Conservation (phyloP, 768 basidiomycete species). For the Leccinum truebloodii region DNA sequence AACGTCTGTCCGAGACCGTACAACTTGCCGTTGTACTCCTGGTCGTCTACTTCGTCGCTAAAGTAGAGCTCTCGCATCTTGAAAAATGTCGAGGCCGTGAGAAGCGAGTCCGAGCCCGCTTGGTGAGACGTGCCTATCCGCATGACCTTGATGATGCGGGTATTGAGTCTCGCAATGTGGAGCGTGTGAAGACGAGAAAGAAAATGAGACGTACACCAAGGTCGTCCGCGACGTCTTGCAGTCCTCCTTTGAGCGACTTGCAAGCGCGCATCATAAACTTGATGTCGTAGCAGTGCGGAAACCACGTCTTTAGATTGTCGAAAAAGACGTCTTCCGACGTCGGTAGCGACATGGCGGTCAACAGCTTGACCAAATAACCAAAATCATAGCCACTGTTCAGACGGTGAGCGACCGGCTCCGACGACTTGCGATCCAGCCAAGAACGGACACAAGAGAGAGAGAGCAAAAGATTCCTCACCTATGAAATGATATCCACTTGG, state of each 20-base stretch:
- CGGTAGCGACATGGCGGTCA: slow-evolving; percentile 84
- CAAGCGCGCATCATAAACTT: slow-evolving; percentile 92
- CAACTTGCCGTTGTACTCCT: slow-evolving; percentile 78
- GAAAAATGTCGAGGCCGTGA: slow-evolving; percentile 95
- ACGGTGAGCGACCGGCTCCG: slow-evolving; percentile 4
- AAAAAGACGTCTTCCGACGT: slow-evolving; percentile 90
- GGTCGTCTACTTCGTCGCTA: slow-evolving; percentile 83
- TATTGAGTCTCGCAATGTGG: not conserved
- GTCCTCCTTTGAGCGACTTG: slow-evolving; percentile 79
- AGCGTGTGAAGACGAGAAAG: not conserved
- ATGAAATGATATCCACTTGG: slow-evolving; percentile 97
- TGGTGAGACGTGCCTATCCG: slow-evolving; percentile 92
- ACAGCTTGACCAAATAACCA: slow-evolving; percentile 94
- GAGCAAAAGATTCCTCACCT: slow-evolving; percentile 56
- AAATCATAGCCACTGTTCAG: slow-evolving; percentile 91
- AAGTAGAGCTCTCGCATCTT: slow-evolving; percentile 94
- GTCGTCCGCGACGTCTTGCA: slow-evolving; percentile 96
- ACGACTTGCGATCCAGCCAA: not conserved
- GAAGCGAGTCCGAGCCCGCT: slow-evolving; percentile 94
- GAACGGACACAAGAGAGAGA: not conserved
- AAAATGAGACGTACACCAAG: slow-evolving; percentile 70
- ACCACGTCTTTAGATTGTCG: slow-evolving; percentile 84
- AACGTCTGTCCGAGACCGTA: slow-evolving; percentile 85
- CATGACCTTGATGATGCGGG: slow-evolving; percentile 55
- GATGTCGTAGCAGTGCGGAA: slow-evolving; percentile 96